Percentiles rank a stretch among this genome's conserved stretches.
These are phyloP conservation scores for Leccinum longicurvipes DNA, from an alignment of 768 basidiomycete genomes.

Conservation along the genomic window DNA sequence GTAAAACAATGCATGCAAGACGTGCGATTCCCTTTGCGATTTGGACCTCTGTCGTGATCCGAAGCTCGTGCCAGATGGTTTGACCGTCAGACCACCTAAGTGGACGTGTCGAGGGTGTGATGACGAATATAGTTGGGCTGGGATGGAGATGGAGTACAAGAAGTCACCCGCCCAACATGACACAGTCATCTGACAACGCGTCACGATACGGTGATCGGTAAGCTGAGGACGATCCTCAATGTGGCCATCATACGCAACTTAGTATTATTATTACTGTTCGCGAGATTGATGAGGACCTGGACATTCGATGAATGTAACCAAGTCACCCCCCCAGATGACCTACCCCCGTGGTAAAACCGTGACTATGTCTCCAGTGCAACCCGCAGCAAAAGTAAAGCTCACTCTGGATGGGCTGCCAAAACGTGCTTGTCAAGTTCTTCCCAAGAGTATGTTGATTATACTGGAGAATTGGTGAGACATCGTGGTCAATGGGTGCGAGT, in stretches of 20 bases:
- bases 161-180: constrained; percentile 85
- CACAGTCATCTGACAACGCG: constrained; percentile 81
- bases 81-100: constrained; percentile 47
- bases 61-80: constrained; percentile 64
- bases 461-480: constrained; percentile 39
- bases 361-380: too few relatives aligned
- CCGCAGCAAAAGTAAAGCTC: too few relatives aligned
- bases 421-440: too few relatives aligned
- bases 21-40: constrained; percentile 81
- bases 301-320: too few relatives aligned
- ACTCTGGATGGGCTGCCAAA: too few relatives aligned
- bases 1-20: constrained; percentile 81
- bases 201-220: constrained; percentile 63
- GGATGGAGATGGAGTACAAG: constrained; percentile 84
- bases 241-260: constrained; percentile 75
- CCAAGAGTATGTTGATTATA: constrained; percentile 38
- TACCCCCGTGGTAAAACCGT: too few relatives aligned
- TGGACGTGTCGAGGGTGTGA: constrained; percentile 75
- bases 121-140: constrained; percentile 79
- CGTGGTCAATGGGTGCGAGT: too few relatives aligned
- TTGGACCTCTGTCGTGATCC: constrained; percentile 95
- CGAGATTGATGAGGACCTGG: neutral
- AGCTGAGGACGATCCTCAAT: constrained; percentile 78
- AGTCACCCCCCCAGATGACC: too few relatives aligned
- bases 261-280: constrained; percentile 34